Conservation (phyloP, 2,329 filamentous ascomycete genomes). For the Colletotrichum tropicale region DNA sequence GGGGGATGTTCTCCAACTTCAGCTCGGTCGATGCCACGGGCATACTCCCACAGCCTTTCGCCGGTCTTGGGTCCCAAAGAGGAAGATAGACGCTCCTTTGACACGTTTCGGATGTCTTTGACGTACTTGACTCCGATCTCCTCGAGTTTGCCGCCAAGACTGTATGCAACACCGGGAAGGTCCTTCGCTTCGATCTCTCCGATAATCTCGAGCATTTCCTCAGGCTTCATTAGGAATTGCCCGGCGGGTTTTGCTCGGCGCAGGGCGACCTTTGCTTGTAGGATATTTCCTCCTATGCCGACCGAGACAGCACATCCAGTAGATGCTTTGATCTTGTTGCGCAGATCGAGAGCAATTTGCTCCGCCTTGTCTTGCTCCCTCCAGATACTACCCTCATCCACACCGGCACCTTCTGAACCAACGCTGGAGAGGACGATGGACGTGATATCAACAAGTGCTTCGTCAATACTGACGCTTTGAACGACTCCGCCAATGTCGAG, state of each 20-base stretch:
- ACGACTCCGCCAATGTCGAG: constrained; percentile 80
- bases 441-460: constrained; percentile 87
- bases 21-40: constrained; percentile 82
- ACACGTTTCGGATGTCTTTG: constrained; percentile 78
- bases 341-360: constrained; percentile 69
- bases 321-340: constrained; percentile 71
- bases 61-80: constrained; percentile 90
- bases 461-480: constrained; percentile 96
- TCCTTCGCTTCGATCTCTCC: constrained; percentile 79
- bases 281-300: constrained; percentile 88
- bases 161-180: constrained; percentile 91
- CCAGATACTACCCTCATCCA: constrained; percentile 72
- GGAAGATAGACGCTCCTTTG: constrained; percentile 76
- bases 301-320: constrained; percentile 91
- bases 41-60: constrained; percentile 87
- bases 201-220: constrained; percentile 78
- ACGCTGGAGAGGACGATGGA: constrained; percentile 67
- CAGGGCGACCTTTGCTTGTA: constrained; percentile 89
- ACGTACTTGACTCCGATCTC: constrained; percentile 84
- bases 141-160: constrained; percentile 85
- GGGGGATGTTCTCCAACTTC: constrained; percentile 87
- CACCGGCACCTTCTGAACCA: constrained; percentile 67
- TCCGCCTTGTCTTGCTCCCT: constrained; percentile 82
- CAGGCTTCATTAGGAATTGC: constrained; percentile 85
- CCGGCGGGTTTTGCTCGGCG: constrained; percentile 94